These are phyloP conservation scores for Nadsonia commutata DNA, from an alignment of 1,139 yeast species.

Conservation along the genomic window DNA sequence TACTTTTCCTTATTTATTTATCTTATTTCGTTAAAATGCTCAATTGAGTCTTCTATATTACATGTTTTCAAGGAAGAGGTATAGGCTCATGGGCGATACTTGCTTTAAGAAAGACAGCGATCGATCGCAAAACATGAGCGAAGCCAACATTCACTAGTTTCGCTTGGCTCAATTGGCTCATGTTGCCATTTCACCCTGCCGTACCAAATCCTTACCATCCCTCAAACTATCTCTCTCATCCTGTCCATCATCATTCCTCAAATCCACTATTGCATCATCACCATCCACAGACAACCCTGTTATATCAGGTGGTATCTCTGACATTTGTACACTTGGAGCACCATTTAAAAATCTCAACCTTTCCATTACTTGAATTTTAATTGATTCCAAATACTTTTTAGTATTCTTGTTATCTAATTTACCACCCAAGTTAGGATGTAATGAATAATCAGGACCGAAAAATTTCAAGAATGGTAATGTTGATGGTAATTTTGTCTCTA, in stretches of 20 bases:
- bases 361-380: slow-evolving; percentile 63
- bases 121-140: too few species aligned
- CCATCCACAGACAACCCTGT: slow-evolving; percentile 52
- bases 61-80: too few species aligned
- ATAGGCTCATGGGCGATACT: too few species aligned
- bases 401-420: slow-evolving; percentile 78
- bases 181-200: slow-evolving; percentile 8
- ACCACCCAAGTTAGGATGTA: slow-evolving; percentile 85
- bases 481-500: slow-evolving; percentile 66
- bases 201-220: slow-evolving; percentile 7
- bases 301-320: slow-evolving; percentile 73
- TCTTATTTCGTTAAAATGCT: too few species aligned
- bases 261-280: slow-evolving; percentile 29
- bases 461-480: slow-evolving; percentile 70
- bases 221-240: slow-evolving; percentile 9
- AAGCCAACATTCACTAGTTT: too few species aligned
- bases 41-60: too few species aligned
- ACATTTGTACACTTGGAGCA: slow-evolving; percentile 93
- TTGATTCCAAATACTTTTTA: slow-evolving; percentile 69
- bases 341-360: slow-evolving; percentile 69
- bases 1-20: too few species aligned
- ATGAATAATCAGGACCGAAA: slow-evolving; percentile 83
- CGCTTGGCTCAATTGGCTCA: too few species aligned
- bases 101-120: too few species aligned
- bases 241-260: slow-evolving; percentile 9